These are phyloP conservation scores for Murraya koenigii DNA, from an alignment of 345 rosid genomes.

Conservation along the genomic window DNA sequence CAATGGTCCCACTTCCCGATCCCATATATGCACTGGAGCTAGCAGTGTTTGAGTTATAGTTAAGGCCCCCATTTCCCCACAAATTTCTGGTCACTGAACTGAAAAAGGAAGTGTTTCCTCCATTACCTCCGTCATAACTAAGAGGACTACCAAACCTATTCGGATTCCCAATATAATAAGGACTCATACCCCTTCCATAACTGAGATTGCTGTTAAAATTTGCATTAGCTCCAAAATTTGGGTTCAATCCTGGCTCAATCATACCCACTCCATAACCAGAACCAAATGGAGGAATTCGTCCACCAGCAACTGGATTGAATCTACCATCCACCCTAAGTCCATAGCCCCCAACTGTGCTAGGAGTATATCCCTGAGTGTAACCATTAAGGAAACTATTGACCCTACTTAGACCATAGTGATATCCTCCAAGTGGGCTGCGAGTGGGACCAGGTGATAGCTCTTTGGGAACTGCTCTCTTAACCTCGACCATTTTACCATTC, in stretches of 20 bases:
- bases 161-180: slow-evolving; percentile 59
- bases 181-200: slow-evolving; percentile 62
- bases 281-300: slow-evolving; percentile 60
- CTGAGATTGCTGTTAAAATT: slow-evolving; percentile 50
- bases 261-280: slow-evolving; percentile 59
- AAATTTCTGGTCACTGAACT: slow-evolving; percentile 61
- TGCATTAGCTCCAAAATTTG: slow-evolving; percentile 45
- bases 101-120: slow-evolving; percentile 67
- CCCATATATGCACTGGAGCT: slow-evolving; percentile 46
- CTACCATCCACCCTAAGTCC: slow-evolving; percentile 69
- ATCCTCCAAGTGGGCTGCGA: slow-evolving; percentile 68
- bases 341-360: slow-evolving; percentile 57
- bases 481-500: slow-evolving; percentile 82
- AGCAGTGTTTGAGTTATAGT: slow-evolving; percentile 38
- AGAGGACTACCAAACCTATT: slow-evolving; percentile 52
- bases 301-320: slow-evolving; percentile 51
- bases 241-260: slow-evolving; percentile 57
- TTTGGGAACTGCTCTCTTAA: slow-evolving; percentile 76
- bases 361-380: slow-evolving; percentile 60
- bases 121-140: slow-evolving; percentile 63
- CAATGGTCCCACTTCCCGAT: slow-evolving; percentile 47
- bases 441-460: slow-evolving; percentile 77
- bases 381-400: slow-evolving; percentile 61
- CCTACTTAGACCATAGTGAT: slow-evolving; percentile 57
- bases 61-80: slow-evolving; percentile 70